These are phyloP conservation scores for Chlamydomonas reinhardtii DNA, from an alignment of 163 green algal genomes.

Conservation along the genomic window DNA sequence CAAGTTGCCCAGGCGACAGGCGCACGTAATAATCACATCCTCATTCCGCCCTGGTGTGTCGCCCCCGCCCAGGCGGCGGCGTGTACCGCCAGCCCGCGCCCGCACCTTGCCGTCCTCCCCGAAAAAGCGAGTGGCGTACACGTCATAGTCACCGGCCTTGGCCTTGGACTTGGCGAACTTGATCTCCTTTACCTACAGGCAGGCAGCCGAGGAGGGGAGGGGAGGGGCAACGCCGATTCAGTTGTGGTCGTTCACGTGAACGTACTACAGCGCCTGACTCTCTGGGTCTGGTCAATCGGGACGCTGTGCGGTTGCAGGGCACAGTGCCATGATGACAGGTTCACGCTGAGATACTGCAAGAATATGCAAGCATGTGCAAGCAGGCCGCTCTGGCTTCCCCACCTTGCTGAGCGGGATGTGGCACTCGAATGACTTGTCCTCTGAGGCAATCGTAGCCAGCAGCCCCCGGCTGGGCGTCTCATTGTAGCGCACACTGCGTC, in stretches of 20 bases:
- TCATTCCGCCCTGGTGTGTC: too few species aligned
- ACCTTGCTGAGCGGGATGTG: constrained; percentile 48
- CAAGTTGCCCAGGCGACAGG: too few species aligned
- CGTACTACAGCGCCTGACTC: too few species aligned
- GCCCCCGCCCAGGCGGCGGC: too few species aligned
- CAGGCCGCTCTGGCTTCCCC: neutral
- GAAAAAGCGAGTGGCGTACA: constrained; percentile 45
- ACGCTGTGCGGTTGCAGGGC: too few species aligned
- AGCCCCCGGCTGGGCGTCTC: constrained; percentile 8
- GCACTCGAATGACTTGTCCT: constrained; percentile 49
- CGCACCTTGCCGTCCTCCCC: constrained; percentile 15
- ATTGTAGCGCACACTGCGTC: constrained; percentile 35
- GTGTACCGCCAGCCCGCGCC: neutral
- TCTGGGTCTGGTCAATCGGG: too few species aligned
- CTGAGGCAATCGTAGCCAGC: constrained; percentile 26
- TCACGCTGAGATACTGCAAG: too few species aligned
- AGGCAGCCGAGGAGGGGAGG: neutral
- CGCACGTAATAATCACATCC: too few species aligned
- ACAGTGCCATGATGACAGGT: too few species aligned
- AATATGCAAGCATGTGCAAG: neutral
- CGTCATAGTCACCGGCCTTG: constrained; percentile 32
- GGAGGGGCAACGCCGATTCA: neutral
- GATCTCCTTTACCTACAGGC: constrained; percentile 32
- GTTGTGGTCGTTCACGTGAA: too few species aligned
- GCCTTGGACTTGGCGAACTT: constrained; percentile 43